Conservation (phyloP, 2,329 filamentous ascomycete genomes). For the Cercospora sp. region DNA sequence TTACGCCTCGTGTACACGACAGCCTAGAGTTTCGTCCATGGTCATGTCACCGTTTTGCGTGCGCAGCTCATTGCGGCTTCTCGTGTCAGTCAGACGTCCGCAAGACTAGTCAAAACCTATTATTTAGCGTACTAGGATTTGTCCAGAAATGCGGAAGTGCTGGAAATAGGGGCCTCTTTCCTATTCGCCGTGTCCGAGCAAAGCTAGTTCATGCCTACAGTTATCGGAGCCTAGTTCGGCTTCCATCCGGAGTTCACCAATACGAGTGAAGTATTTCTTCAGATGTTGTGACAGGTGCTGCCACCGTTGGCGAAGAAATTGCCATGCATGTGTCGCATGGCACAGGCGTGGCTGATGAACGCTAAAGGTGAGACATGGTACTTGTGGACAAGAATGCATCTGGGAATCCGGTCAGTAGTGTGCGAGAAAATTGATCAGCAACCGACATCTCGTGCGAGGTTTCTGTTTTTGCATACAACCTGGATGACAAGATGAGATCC, state of each 20-base stretch:
- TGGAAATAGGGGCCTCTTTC: constrained; percentile 3
- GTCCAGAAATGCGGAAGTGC: neutral
- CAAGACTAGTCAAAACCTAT: constrained; percentile 4
- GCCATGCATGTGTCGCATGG: neutral
- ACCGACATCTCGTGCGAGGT: neutral
- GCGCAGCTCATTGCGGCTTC: neutral
- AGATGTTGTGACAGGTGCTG: neutral
- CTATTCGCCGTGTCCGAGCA: neutral
- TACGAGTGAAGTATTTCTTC: neutral
- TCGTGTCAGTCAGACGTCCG: neutral
- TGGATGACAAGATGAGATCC: neutral
- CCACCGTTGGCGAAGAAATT: neutral
- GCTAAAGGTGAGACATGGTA: neutral
- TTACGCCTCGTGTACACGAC: neutral
- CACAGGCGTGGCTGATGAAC: neutral
- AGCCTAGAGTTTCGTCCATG: neutral
- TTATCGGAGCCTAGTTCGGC: neutral
- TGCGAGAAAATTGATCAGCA: neutral
- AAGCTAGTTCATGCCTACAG: neutral
- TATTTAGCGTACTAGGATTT: neutral
- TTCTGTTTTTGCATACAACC: neutral
- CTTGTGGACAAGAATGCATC: neutral
- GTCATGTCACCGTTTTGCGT: neutral
- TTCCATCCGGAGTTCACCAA: neutral
- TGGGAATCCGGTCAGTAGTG: neutral